Evolutionary conservation across 495 filamentous ascomycete species (phyloP).

Genomic region (Neurospora discreta): DNA sequence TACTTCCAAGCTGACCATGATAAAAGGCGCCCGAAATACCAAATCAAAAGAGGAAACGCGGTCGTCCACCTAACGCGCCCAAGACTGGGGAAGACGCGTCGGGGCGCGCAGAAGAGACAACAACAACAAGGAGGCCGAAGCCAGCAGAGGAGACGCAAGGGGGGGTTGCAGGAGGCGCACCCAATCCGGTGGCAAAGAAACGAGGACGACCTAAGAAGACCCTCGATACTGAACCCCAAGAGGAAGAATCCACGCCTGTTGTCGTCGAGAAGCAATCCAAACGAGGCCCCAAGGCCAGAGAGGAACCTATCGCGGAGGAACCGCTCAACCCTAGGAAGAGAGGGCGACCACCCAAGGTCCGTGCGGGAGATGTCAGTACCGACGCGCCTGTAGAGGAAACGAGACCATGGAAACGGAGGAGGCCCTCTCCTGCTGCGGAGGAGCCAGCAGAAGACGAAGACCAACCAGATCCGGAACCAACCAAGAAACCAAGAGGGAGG

Average conservation of each 20-base stretch:
- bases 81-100: slow-evolving; percentile 26
- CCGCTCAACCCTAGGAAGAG: slow-evolving; percentile 1
- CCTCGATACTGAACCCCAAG: not conserved
- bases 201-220: slow-evolving; percentile 11
- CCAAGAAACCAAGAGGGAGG: not conserved
- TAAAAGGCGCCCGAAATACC: slow-evolving; percentile 21
- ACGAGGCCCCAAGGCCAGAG: not conserved
- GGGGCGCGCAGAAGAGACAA: not conserved
- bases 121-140: not conserved
- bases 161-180: not conserved
- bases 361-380: not conserved
- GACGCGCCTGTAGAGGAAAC: not conserved
- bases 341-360: not conserved
- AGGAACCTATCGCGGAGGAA: not conserved
- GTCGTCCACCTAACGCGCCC: slow-evolving; percentile 29
- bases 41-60: slow-evolving; percentile 33
- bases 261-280: not conserved
- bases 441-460: not conserved
- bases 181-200: slow-evolving; percentile 6
- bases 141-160: not conserved
- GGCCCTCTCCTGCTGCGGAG: not conserved
- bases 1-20: not conserved
- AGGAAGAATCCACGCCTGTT: not conserved
- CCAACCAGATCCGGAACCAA: not conserved
- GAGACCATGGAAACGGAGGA: slow-evolving; percentile 11